Evolutionary conservation across 148 eudicot genomes (phyloP), one percentile per base, ranked within the genome.

Genomic region (Rhododendron williamsianum): DNA sequence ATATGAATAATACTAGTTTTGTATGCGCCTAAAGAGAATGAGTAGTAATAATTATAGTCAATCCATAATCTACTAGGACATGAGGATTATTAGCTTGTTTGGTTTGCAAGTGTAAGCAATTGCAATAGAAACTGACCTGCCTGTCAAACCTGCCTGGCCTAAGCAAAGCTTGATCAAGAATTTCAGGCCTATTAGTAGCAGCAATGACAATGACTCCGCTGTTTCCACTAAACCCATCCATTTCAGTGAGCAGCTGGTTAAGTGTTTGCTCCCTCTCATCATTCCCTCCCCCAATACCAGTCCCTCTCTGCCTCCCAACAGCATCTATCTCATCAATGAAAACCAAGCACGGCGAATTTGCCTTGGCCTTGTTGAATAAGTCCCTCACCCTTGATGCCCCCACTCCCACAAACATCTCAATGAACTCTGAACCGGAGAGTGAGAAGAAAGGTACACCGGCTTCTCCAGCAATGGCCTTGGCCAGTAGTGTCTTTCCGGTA

Each of bases 311-410:
- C 91, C 98, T 92, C 80, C 95, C 98, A 15, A 95, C 98, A 49
- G 95, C 95, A 81, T 95, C 98, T 46, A 95, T 94, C 93, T 95
- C 98, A 35, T 95, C 98, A 35, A 95, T 92, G 84, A 95, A 95
- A 74, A 94, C 90, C 87, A 95, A 85, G 67, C 98, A 94, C 3
- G 98, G 96, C 0, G 96, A 88, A 82, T 94, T 94, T 41, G 45
- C 86, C 89, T 94, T 95, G 0, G 97, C 98, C 89, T 95, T 94
- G 86, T 95, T 90, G 90, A 95, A 95, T 56, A 95, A 88, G 71
- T 95, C 98, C 88, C 98, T 78, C 5, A 94, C 98, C 81, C 98
- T 91, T 3, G 98, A 95, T 11, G 98, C 98, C 27, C 98, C 98
- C 33, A 95, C 95, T 1, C 98, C 98, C 0, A 95, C 98, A 86